Conservation (phyloP, 1,284 basidiomycete species). For the Cutaneotrichosporon daszewskae region DNA sequence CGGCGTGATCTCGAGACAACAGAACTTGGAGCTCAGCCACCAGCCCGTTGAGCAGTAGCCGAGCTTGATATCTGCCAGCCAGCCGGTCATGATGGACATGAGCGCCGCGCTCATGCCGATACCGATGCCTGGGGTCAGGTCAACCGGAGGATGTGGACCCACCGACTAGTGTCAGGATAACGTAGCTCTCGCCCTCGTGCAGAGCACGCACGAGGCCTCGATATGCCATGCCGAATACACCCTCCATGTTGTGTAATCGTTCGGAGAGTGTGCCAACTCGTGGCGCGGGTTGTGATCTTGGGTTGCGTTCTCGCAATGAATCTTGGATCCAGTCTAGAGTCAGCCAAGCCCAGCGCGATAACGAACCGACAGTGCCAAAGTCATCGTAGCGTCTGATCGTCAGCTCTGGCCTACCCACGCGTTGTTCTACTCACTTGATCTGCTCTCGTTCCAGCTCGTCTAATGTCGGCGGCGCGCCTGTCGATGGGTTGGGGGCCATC, state of each 20-base stretch:
- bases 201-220: constrained; percentile 55
- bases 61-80: constrained; percentile 96
- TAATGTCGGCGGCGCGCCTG: too few species aligned
- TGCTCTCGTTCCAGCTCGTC: constrained; percentile 50
- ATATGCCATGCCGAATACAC: constrained; percentile 56
- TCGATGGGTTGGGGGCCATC: too few species aligned
- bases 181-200: constrained; percentile 58
- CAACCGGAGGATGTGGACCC: constrained; percentile 42
- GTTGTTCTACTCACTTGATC: constrained; percentile 48
- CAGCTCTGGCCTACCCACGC: neutral
- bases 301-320: constrained; percentile 73
- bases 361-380: constrained; percentile 70
- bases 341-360: neutral
- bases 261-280: constrained; percentile 23
- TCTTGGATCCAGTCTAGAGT: constrained; percentile 86
- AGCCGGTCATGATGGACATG: constrained; percentile 94
- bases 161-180: constrained; percentile 82
- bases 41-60: constrained; percentile 94
- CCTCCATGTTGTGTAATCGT: constrained; percentile 35
- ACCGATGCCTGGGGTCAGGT: constrained; percentile 60
- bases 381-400: constrained; percentile 54
- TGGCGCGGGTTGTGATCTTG: constrained; percentile 27
- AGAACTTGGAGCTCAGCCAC: constrained; percentile 98
- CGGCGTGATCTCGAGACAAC: constrained; percentile 74
- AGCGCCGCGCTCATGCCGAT: constrained; percentile 92